Conservation (phyloP, 768 basidiomycete genomes). For the Pholiota conissans region DNA sequence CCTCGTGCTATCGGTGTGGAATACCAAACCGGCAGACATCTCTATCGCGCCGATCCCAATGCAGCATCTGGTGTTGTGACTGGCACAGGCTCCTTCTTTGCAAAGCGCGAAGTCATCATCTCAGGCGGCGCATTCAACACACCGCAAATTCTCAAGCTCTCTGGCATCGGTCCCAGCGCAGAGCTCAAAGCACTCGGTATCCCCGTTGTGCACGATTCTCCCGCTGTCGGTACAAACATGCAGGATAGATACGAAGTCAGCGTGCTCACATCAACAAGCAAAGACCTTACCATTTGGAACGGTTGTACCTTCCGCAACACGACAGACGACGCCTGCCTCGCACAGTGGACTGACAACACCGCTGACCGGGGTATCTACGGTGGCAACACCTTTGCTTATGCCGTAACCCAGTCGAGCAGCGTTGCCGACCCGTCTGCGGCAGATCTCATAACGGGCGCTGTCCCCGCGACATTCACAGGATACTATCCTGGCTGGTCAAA, state of each 20-base stretch:
- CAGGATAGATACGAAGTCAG: conserved; percentile 35
- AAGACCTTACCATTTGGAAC: neutral
- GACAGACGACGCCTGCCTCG: conserved; percentile 7
- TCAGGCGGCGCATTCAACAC: conserved; percentile 48
- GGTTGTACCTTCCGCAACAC: conserved; percentile 9
- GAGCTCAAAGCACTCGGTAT: conserved; percentile 44
- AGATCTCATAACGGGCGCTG: conserved; percentile 3
- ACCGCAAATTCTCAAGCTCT: conserved; percentile 51
- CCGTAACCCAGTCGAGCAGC: conserved; percentile 2
- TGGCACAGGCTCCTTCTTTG: conserved; percentile 40
- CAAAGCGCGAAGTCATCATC: conserved; percentile 58
- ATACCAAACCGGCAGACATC: conserved; percentile 23
- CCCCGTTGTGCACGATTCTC: conserved; percentile 40
- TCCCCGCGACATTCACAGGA: conserved; percentile 9
- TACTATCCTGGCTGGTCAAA: conserved; percentile 8
- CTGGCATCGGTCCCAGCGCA: conserved; percentile 53
- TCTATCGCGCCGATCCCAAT: conserved; percentile 9
- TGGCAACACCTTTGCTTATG: conserved; percentile 2
- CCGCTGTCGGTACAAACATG: conserved; percentile 57
- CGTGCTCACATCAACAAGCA: conserved; percentile 1
- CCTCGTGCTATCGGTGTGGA: conserved; percentile 32
- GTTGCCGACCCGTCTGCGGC: conserved; percentile 1
- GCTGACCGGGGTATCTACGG: conserved; percentile 10
- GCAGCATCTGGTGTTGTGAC: conserved; percentile 9
- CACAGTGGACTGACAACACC: conserved; percentile 3